phyloP scores from a whole-genome alignment of 352 stramenopile genomes.

The Globisporangium okanoganense region DNA sequence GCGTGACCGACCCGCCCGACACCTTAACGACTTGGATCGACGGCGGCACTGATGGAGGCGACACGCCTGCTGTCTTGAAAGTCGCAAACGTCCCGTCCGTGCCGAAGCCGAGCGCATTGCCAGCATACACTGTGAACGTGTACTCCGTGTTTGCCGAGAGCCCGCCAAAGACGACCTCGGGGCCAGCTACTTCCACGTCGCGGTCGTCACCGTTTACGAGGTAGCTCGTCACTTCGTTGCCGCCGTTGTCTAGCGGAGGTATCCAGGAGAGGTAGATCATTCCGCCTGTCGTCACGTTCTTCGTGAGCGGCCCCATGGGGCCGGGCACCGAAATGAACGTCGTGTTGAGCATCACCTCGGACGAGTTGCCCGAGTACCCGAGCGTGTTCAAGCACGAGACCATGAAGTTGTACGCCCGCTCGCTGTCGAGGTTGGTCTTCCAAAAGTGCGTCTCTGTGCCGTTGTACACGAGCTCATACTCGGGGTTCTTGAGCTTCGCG shows the following conservation, averaged over 20 bases:
- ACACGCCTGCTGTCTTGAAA: constrained; percentile 25
- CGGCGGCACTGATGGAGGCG: constrained; percentile 26
- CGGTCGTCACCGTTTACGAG: constrained; percentile 24
- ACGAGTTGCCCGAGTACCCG: constrained; percentile 35
- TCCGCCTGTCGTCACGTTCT: constrained; percentile 27
- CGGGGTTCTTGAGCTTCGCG: constrained; percentile 1
- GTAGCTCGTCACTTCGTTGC: constrained; percentile 40
- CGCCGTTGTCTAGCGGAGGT: constrained; percentile 47
- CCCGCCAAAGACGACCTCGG: constrained; percentile 26
- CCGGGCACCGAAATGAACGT: constrained; percentile 49
- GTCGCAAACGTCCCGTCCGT: constrained; percentile 22
- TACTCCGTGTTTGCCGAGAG: constrained; percentile 39
- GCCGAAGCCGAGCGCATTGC: constrained; percentile 36
- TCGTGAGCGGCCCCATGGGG: constrained; percentile 22
- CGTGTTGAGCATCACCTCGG: constrained; percentile 26
- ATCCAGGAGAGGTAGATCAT: constrained; percentile 39
- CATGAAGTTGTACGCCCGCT: constrained; percentile 48
- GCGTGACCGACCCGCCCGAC: constrained; percentile 34
- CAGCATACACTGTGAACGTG: constrained; percentile 46
- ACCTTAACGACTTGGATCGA: constrained; percentile 21
- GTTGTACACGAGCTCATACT: constrained; percentile 47
- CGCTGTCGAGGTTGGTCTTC: constrained; percentile 46
- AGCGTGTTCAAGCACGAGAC: constrained; percentile 41
- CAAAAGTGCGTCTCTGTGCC: constrained; percentile 35
- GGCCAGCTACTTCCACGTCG: not conserved